These are phyloP conservation scores for Coniella vitis DNA, from an alignment of 2,329 filamentous ascomycete species.

Conservation along the genomic window DNA sequence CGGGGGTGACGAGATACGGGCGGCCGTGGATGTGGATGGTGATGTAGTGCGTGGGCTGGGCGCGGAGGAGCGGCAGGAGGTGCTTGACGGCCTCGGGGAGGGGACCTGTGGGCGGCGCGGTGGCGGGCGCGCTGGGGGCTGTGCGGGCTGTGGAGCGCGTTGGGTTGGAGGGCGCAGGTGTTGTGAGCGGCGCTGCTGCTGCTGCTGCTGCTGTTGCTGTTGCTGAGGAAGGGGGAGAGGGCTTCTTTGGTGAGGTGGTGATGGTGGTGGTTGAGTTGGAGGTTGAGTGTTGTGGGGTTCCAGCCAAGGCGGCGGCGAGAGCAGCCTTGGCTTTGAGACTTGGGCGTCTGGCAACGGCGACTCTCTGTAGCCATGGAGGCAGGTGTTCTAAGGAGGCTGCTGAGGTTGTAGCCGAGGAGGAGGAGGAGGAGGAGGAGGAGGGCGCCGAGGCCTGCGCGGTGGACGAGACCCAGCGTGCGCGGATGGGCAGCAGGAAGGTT, in stretches of 20 bases:
- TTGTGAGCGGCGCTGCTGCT: neutral
- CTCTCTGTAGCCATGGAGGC: too few relatives aligned
- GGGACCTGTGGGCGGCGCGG: conserved; percentile 25
- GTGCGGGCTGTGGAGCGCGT: conserved; percentile 39
- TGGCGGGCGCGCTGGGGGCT: conserved; percentile 38
- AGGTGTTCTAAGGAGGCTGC: neutral
- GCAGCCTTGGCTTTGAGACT: too few relatives aligned
- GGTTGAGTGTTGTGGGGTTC: neutral
- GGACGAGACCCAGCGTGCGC: conserved; percentile 35
- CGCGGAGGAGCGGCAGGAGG: conserved; percentile 63
- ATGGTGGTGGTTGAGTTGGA: neutral
- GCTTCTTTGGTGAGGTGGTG: neutral
- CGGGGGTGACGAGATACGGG: conserved; percentile 71
- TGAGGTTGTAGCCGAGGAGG: neutral
- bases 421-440: conserved; percentile 4
- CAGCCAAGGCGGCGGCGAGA: too few relatives aligned
- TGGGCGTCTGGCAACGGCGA: too few relatives aligned
- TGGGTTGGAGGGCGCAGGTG: neutral
- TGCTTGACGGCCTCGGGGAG: conserved; percentile 50
- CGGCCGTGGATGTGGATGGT: conserved; percentile 72
- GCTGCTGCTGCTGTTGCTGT: too few relatives aligned
- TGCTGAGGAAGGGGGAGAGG: too few relatives aligned
- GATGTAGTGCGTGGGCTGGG: conserved; percentile 71
- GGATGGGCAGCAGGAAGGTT: conserved; percentile 44
- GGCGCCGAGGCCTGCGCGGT: conserved; percentile 12